phyloP scores from a whole-genome alignment of 106 monocot species.

The Amphibolis antarctica region DNA sequence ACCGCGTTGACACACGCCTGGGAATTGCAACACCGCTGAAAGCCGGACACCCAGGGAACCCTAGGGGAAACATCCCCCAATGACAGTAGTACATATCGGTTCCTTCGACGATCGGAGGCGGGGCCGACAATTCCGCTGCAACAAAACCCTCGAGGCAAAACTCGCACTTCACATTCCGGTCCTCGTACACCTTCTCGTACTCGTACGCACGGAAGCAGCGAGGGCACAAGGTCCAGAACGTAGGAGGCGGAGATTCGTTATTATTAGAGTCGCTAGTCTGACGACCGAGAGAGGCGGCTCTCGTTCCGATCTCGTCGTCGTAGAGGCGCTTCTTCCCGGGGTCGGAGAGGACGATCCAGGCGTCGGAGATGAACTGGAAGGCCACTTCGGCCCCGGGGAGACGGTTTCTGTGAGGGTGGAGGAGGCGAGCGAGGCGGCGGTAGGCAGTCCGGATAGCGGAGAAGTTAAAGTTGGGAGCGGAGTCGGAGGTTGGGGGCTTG shows the following conservation, averaged over 20 bases:
- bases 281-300: not conserved
- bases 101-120: slow-evolving; percentile 46
- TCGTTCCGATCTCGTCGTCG: slow-evolving; percentile 28
- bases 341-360: slow-evolving; percentile 31
- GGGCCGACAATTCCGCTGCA: slow-evolving; percentile 21
- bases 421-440: slow-evolving; percentile 40
- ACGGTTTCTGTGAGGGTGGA: slow-evolving; percentile 12
- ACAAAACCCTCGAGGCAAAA: slow-evolving; percentile 27
- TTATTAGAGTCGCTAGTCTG: no score
- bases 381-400: slow-evolving; percentile 15
- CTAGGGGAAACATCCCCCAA: slow-evolving; percentile 65
- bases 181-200: slow-evolving; percentile 29
- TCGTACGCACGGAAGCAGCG: slow-evolving; percentile 40
- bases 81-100: slow-evolving; percentile 54
- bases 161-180: slow-evolving; percentile 25
- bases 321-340: slow-evolving; percentile 26
- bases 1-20: not conserved
- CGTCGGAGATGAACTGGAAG: slow-evolving; percentile 22
- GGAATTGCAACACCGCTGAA: slow-evolving; percentile 8
- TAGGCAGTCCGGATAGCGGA: slow-evolving; percentile 9
- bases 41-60: slow-evolving; percentile 22
- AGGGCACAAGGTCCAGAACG: slow-evolving; percentile 57
- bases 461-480: not conserved
- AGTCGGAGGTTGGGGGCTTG: slow-evolving; percentile 5
- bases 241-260: not conserved